Percentiles rank a stretch among this genome's conserved stretches.
These are phyloP conservation scores for Pleurotus tuoliensis DNA, from an alignment of 768 basidiomycete genomes.

Conservation along the genomic window DNA sequence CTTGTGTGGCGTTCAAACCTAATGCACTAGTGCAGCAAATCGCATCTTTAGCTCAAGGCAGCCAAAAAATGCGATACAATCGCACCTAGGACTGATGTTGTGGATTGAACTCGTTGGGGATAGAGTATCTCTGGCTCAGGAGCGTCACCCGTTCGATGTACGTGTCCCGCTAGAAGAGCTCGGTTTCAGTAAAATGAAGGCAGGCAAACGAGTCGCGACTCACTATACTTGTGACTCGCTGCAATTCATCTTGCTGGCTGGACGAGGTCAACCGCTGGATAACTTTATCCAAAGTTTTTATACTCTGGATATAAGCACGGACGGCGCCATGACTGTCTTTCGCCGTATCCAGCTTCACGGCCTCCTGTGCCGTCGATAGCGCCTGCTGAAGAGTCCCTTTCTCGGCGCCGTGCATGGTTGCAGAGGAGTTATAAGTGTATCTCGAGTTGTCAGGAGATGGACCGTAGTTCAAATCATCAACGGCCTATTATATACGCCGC, in stretches of 20 bases:
- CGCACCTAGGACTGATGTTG: background rate
- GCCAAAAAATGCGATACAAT: background rate
- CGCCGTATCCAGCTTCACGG: constrained; percentile 1
- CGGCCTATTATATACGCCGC: no score
- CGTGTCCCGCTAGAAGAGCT: constrained; percentile 1
- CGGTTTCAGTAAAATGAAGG: no score
- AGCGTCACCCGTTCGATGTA: constrained; percentile 1
- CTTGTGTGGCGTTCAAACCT: background rate
- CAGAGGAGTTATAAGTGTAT: no score
- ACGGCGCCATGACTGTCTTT: constrained; percentile 5
- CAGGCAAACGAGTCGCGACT: background rate
- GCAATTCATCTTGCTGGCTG: background rate
- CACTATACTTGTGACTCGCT: background rate
- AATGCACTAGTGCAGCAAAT: no score
- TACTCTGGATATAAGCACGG: constrained; percentile 5
- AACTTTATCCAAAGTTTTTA: background rate
- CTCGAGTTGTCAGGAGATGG: no score
- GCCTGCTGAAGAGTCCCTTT: constrained; percentile 4
- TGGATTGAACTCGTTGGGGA: constrained; percentile 5
- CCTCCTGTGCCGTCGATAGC: constrained; percentile 1
- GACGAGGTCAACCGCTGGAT: background rate
- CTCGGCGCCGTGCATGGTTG: background rate
- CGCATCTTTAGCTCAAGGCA: no score
- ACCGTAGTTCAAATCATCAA: no score
- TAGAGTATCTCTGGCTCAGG: background rate